Conservation (phyloP, 208 protist genomes). For the Leishmania amazonensis region DNA sequence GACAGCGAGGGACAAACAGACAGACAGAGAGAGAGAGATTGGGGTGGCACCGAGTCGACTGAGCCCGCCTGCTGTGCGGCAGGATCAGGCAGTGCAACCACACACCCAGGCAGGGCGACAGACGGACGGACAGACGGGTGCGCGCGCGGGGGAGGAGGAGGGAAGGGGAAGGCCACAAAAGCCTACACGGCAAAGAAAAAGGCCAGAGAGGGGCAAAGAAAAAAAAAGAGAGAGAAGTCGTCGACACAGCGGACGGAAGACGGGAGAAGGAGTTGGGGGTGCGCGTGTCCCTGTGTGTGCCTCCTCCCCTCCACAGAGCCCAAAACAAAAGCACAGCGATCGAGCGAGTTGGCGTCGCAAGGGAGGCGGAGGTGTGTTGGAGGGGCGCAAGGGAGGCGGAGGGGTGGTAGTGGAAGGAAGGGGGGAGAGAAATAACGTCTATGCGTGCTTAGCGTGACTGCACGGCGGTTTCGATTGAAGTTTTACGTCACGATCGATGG, state of each 20-base stretch:
- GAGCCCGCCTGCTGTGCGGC: too few relatives aligned
- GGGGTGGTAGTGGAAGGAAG: background rate
- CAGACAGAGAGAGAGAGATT: background rate
- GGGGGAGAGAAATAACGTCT: background rate
- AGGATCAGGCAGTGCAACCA: too few relatives aligned
- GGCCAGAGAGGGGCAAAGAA: too few relatives aligned
- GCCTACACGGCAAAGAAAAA: background rate
- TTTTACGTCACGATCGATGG: background rate
- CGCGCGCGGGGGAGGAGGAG: background rate
- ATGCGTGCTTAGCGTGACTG: background rate
- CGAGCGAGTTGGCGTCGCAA: background rate
- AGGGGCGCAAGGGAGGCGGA: background rate
- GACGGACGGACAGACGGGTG: background rate
- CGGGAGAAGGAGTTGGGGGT: background rate
- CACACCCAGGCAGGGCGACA: background rate
- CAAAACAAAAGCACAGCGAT: background rate
- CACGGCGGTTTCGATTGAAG: too few relatives aligned
- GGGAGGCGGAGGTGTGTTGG: background rate
- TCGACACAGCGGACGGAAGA: background rate
- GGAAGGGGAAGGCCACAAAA: background rate
- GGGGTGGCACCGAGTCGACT: too few relatives aligned
- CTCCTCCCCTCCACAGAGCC: background rate
- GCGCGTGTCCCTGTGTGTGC: background rate
- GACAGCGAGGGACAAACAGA: background rate
- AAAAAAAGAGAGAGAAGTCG: background rate